Evolutionary conservation across 2,329 filamentous ascomycete species (phyloP).

Genomic region (Aspergillus sp.): DNA sequence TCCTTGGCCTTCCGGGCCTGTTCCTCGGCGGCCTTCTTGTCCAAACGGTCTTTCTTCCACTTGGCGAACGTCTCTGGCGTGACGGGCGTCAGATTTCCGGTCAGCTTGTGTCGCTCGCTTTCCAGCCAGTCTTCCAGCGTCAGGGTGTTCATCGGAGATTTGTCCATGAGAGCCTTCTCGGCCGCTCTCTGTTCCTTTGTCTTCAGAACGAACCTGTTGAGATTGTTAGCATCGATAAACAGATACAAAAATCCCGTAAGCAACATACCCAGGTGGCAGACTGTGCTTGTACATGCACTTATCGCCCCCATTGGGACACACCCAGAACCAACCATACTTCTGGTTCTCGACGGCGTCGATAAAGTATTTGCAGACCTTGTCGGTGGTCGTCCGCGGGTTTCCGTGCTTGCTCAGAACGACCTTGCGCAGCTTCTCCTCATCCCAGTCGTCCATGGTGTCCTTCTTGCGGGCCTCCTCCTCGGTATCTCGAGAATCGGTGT

Average conservation of each 20-base stretch:
- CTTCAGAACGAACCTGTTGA: conserved; percentile 82
- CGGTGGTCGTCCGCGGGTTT: conserved; percentile 90
- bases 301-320: conserved; percentile 92
- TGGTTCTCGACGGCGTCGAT: conserved; percentile 96
- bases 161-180: conserved; percentile 94
- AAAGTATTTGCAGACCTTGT: conserved; percentile 99
- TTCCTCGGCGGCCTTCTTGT: conserved; percentile 95
- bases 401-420: conserved; percentile 96
- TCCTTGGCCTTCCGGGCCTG: conserved; percentile 90
- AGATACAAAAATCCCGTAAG: neutral
- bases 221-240: conserved; percentile 1
- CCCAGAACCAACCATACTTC: conserved; percentile 99
- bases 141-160: conserved; percentile 88
- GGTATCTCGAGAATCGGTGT: conserved; percentile 75
- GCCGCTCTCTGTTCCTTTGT: conserved; percentile 95
- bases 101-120: conserved; percentile 92
- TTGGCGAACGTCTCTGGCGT: conserved; percentile 90
- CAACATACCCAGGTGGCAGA: conserved; percentile 82
- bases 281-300: conserved; percentile 99
- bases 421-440: conserved; percentile 88
- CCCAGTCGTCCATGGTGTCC: conserved; percentile 95
- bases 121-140: conserved; percentile 98
- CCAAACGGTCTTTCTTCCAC: conserved; percentile 92
- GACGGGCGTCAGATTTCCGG: conserved; percentile 86
- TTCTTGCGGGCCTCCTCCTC: conserved; percentile 73